phyloP scores from a whole-genome alignment of 2,329 filamentous ascomycete genomes.

The Aplosporella prunicola region DNA sequence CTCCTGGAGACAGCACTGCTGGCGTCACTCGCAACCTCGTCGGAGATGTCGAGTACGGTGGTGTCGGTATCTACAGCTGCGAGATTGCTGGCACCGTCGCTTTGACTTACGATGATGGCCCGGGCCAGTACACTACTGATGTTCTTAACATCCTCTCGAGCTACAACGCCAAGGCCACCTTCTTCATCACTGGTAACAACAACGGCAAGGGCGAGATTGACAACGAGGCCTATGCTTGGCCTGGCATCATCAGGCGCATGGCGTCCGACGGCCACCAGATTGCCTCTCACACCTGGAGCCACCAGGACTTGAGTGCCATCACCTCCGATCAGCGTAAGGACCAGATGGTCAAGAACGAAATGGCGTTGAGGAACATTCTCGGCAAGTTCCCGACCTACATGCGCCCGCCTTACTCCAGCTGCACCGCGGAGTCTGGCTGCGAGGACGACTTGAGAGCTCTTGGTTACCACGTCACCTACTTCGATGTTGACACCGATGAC shows the following conservation, averaged over 20 bases:
- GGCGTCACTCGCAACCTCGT: conserved; percentile 43
- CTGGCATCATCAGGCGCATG: conserved; percentile 47
- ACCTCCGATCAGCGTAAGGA: conserved; percentile 35
- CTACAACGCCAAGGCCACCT: conserved; percentile 56
- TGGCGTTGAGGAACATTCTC: conserved; percentile 47
- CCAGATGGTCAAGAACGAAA: conserved; percentile 46
- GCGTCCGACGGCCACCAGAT: conserved; percentile 49
- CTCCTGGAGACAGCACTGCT: conserved; percentile 47
- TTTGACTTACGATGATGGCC: conserved; percentile 59
- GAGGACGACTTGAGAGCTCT: conserved; percentile 33
- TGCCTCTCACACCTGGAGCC: conserved; percentile 49
- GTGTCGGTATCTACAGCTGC: conserved; percentile 48
- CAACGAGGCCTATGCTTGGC: conserved; percentile 36
- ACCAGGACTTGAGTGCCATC: conserved; percentile 40
- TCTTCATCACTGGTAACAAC: conserved; percentile 55
- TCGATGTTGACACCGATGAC: conserved; percentile 53
- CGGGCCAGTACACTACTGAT: conserved; percentile 50
- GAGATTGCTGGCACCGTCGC: conserved; percentile 50
- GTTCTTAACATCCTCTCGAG: conserved; percentile 52
- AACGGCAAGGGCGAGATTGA: conserved; percentile 49
- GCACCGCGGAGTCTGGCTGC: conserved; percentile 31
- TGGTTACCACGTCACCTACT: conserved; percentile 52
- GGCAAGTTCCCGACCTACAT: conserved; percentile 48
- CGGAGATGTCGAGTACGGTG: conserved; percentile 48
- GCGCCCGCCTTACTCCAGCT: conserved; percentile 41